Base-by-base conservation (phyloP, 345 rosid species). In the Bruguiera parviflora region DNA sequence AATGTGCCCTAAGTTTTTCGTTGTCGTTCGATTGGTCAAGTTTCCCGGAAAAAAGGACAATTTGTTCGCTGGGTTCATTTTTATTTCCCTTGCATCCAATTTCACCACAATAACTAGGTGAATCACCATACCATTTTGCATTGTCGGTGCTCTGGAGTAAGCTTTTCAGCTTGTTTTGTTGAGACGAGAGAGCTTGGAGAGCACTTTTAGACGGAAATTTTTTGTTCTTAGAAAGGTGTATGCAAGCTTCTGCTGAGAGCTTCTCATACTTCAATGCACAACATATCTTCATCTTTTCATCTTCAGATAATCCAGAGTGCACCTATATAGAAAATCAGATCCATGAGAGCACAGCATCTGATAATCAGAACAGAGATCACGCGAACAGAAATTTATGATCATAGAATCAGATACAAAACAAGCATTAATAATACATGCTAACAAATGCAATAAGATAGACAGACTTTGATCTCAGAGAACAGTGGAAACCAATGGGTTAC, bases 221-320 rank as follows among this genome's bases (percentile, higher is more conserved):
- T 1, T 63, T 47, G 71, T 90, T 95, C 72, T 75, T 82, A 18
- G 86, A 85, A 29, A 92, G 83, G 28, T 90, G 87, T 59, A 73
- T 59, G 79, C 83, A 84, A 67, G 87, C 80, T 71, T 84, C 85
- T 2, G 67, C 55, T 47, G 96, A 87, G 53, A 95, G 90, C 80
- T 92, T 95, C 70, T 83, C 88, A 49, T 85, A 83, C 81, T 86
- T 82, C 67, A 92, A 43, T 63, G 84, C 77, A 69, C 79, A 64
- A 64, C 84, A 80, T 65, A 91, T 74, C 81, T 80, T 87, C 72
- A 80, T 74, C 84, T 83, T 94, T 69, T 89, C 96, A 2, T 85
- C 96, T 63, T 84, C 89, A 31, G 85, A 79, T 78, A 92, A 72
- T 75, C 86, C 91, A 35, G 83, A 19, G 64, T 92, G 97, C 63